phyloP scores from a whole-genome alignment of 495 filamentous ascomycete species.

The Penicillium desertorum region DNA sequence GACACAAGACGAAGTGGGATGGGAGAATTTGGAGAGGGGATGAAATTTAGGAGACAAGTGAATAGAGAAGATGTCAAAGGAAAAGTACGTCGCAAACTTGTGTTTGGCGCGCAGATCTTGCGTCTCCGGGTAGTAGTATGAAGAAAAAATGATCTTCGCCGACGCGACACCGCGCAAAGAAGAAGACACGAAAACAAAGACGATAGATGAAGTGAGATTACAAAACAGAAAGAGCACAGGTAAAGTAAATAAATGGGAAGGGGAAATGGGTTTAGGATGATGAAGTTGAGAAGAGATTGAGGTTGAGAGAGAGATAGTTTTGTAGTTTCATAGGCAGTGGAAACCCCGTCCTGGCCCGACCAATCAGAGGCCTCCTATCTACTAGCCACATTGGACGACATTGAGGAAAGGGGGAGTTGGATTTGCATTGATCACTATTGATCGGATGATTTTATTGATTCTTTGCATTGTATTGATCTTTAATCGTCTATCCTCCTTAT shows the following conservation, averaged over 20 bases:
- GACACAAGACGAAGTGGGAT: constrained; percentile 13
- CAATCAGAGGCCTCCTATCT: constrained; percentile 26
- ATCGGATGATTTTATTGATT: background rate
- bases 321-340: constrained; percentile 28
- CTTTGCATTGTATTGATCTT: background rate
- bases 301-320: constrained; percentile 21
- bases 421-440: background rate
- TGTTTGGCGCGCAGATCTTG: constrained; percentile 18
- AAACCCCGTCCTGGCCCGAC: constrained; percentile 18
- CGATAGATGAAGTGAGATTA: background rate
- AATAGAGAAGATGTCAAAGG: constrained; percentile 8
- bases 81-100: constrained; percentile 8
- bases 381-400: constrained; percentile 20
- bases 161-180: constrained; percentile 10
- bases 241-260: constrained; percentile 28
- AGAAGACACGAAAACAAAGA: constrained; percentile 10
- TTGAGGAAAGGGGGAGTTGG: constrained; percentile 26
- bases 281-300: constrained; percentile 22
- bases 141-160: constrained; percentile 13
- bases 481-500: background rate
- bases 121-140: constrained; percentile 13
- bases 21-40: background rate
- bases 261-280: constrained; percentile 4
- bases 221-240: constrained; percentile 7
- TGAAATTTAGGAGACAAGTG: background rate